Conservation (phyloP, 148 eudicot species). For the Camellia sinensis region DNA sequence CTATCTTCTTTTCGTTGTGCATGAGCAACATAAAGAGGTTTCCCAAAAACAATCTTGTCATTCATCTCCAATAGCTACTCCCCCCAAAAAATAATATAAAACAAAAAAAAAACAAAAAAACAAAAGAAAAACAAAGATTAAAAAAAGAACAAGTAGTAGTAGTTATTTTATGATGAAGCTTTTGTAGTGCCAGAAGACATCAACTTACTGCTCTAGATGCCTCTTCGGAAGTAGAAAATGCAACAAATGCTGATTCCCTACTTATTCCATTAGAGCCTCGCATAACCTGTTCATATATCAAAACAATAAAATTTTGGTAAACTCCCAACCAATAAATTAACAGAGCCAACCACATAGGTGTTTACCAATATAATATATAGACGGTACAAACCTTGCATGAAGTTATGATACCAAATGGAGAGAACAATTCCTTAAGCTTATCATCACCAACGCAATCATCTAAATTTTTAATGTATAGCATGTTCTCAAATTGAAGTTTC, state of each 20-base stretch:
- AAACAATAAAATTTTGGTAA: conserved; percentile 6
- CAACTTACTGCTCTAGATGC: conserved; percentile 88
- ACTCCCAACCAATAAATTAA: not conserved
- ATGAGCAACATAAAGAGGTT: conserved; percentile 89
- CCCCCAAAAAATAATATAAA: not conserved
- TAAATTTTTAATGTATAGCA: conserved; percentile 74
- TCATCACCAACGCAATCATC: conserved; percentile 83
- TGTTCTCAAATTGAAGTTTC: conserved; percentile 52
- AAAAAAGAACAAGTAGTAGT: not conserved
- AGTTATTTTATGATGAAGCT: not conserved
- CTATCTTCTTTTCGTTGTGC: conserved; percentile 93
- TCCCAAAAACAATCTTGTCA: conserved; percentile 72
- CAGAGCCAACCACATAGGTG: not conserved
- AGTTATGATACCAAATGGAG: conserved; percentile 63
- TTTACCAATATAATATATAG: not conserved
- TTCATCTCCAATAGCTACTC: conserved; percentile 75
- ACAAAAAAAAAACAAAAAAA: not conserved
- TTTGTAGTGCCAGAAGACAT: not conserved
- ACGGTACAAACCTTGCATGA: conserved; percentile 77
- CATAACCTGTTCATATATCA: conserved; percentile 61
- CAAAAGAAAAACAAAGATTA: too few relatives aligned
- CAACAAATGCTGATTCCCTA: conserved; percentile 89
- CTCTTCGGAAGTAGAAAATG: conserved; percentile 83
- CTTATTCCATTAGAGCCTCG: conserved; percentile 78
- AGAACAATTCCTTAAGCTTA: conserved; percentile 74